These are phyloP conservation scores for Cystofilobasidium bisporidii DNA, from an alignment of 768 basidiomycete genomes.

Conservation along the genomic window DNA sequence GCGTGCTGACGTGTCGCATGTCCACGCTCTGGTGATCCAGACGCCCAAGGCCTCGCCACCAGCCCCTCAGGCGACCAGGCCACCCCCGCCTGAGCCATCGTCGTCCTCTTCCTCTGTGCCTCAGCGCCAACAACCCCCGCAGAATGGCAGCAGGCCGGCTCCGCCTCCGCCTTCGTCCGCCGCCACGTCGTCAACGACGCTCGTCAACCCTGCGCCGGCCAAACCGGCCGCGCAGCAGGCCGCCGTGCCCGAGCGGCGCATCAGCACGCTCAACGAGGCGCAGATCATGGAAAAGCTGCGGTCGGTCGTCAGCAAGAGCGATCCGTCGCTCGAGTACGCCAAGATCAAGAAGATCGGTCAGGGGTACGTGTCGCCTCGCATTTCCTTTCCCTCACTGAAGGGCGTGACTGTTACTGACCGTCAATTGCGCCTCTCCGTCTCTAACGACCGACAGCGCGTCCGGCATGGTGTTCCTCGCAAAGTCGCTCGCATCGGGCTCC, in stretches of 20 bases:
- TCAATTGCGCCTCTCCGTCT: slow-evolving; percentile 16
- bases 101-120: not conserved
- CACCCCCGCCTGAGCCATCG: no score
- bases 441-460: slow-evolving; percentile 78
- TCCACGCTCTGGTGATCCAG: slow-evolving; percentile 19
- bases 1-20: slow-evolving; percentile 36
- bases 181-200: not conserved
- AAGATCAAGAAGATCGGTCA: slow-evolving; percentile 99
- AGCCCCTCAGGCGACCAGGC: slow-evolving; percentile 46
- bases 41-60: slow-evolving; percentile 65
- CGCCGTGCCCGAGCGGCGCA: slow-evolving; percentile 61
- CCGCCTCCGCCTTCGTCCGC: slow-evolving; percentile 3
- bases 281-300: slow-evolving; percentile 98
- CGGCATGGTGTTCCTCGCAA: slow-evolving; percentile 95
- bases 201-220: slow-evolving; percentile 2
- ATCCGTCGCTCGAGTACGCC: slow-evolving; percentile 80
- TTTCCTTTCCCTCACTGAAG: no score
- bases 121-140: not conserved
- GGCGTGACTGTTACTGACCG: slow-evolving; percentile 17
- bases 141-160: not conserved
- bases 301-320: slow-evolving; percentile 72
- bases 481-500: slow-evolving; percentile 67
- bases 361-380: slow-evolving; percentile 72
- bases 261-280: slow-evolving; percentile 90
- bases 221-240: slow-evolving; percentile 1